Evolutionary conservation across 1,284 basidiomycete species (phyloP).

Genomic region (Pulveroboletus sp.): DNA sequence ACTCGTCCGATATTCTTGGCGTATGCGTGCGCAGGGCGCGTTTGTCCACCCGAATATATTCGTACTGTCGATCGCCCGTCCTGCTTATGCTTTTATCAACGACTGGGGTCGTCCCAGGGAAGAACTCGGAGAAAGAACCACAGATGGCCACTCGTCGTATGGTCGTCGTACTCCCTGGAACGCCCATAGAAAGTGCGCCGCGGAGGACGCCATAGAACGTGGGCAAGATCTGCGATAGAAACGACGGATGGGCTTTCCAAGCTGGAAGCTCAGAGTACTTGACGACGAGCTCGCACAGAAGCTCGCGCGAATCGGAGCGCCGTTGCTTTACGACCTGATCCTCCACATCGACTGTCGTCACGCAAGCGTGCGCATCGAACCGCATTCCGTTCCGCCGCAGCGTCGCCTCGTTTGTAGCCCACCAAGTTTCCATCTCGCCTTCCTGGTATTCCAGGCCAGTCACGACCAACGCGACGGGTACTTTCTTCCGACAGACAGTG

Average conservation of each 20-base stretch:
- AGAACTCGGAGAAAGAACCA: no score
- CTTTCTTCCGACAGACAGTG: no score
- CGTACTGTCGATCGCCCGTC: no score
- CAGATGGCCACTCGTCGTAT: neutral
- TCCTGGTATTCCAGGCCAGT: no score
- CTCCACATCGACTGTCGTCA: neutral
- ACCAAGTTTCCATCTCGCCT: no score
- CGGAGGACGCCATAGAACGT: neutral
- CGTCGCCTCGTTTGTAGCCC: no score
- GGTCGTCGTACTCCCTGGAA: neutral
- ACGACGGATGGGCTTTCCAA: neutral
- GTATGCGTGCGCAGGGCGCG: no score
- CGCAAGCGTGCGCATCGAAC: constrained; percentile 1
- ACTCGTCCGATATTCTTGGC: neutral
- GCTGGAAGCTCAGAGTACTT: neutral
- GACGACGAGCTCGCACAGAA: constrained; percentile 18
- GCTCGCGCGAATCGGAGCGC: constrained; percentile 27
- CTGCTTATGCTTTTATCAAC: no score
- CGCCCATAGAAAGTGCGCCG: no score
- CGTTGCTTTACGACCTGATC: no score
- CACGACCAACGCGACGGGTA: no score
- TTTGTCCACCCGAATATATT: no score
- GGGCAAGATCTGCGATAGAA: neutral
- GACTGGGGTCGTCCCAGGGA: neutral
- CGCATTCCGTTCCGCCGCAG: neutral